Evolutionary conservation across 2,329 filamentous ascomycete genomes (phyloP).

Genomic region (Fusarium sp.): DNA sequence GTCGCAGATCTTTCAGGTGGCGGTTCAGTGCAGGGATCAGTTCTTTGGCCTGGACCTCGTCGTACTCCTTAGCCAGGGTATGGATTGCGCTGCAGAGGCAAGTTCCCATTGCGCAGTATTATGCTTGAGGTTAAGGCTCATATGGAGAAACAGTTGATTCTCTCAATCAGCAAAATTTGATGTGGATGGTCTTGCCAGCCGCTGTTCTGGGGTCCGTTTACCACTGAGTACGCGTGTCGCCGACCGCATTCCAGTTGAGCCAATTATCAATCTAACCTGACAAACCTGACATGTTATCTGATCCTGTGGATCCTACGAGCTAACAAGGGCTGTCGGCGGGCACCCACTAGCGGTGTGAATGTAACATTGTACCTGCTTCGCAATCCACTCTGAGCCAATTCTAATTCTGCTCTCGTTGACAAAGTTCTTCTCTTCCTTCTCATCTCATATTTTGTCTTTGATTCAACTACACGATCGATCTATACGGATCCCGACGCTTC

Average conservation of each 20-base stretch:
- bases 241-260: no score
- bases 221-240: neutral
- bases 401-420: no score
- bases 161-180: no score
- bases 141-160: accelerated
- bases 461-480: no score
- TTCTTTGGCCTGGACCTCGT: neutral
- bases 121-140: accelerated
- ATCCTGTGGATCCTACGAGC: neutral
- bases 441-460: no score
- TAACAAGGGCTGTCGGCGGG: no score
- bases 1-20: conserved; percentile 42
- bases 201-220: no score
- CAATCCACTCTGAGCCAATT: neutral
- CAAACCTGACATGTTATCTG: neutral
- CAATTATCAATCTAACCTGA: neutral
- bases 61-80: accelerated
- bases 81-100: neutral
- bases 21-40: conserved; percentile 30
- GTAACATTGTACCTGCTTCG: neutral
- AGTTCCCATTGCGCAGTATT: accelerated
- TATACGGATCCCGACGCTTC: no score
- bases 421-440: no score
- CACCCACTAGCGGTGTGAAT: no score
- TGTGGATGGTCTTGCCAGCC: no score